phyloP scores from a whole-genome alignment of 768 basidiomycete genomes.

The Dacryopinax primogenitus region DNA sequence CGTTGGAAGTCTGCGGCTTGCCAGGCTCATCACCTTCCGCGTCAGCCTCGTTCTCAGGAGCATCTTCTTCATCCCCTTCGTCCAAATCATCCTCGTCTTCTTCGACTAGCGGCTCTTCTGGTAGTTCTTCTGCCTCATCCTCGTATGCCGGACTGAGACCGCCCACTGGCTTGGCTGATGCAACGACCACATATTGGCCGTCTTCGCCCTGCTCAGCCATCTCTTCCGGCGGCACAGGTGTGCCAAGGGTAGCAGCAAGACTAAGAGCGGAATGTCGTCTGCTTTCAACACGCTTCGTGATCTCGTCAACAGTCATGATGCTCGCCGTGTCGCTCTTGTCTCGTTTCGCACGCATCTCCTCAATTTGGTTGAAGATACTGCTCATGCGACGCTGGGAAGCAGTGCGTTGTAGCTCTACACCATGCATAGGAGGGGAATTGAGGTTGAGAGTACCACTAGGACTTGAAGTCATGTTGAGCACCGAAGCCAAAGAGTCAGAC shows the following conservation, averaged over 20 bases:
- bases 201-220: conserved; percentile 31
- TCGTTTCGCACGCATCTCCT: conserved; percentile 65
- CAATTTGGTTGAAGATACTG: conserved; percentile 6
- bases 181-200: conserved; percentile 22
- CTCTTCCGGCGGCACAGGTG: neutral
- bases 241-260: neutral
- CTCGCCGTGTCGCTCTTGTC: conserved; percentile 83
- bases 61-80: conserved; percentile 33
- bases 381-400: conserved; percentile 4
- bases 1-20: conserved; percentile 26
- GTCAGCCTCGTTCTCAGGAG: conserved; percentile 35
- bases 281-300: conserved; percentile 83
- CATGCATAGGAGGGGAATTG: conserved; percentile 1
- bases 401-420: conserved; percentile 4
- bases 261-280: conserved; percentile 26
- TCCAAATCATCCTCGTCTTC: conserved; percentile 40
- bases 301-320: conserved; percentile 91
- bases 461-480: conserved; percentile 21
- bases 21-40: conserved; percentile 35
- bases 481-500: conserved; percentile 45
- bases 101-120: conserved; percentile 35
- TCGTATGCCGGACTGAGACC: conserved; percentile 12
- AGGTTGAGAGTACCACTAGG: conserved; percentile 7
- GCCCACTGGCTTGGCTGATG: neutral
- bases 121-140: conserved; percentile 25